phyloP scores from a whole-genome alignment of 2,329 filamentous ascomycete species.

The Colletotrichum echinochloae region DNA sequence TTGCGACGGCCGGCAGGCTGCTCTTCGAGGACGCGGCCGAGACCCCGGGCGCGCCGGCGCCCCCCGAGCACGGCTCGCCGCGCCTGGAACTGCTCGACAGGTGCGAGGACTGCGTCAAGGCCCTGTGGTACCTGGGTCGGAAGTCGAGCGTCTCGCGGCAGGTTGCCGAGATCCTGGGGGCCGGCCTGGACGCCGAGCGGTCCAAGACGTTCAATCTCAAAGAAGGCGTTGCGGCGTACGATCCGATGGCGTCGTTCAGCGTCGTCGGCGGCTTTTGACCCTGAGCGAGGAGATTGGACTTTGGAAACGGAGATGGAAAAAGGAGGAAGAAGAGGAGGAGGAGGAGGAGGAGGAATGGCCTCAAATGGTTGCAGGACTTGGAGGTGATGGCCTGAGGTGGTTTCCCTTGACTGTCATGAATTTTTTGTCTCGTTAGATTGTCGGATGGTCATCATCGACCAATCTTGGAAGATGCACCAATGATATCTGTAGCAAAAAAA shows the following conservation, averaged over 20 bases:
- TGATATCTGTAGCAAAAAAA: background rate
- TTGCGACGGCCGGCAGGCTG: conserved; percentile 59
- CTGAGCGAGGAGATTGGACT: background rate
- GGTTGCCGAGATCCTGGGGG: conserved; percentile 67
- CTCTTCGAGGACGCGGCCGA: conserved; percentile 50
- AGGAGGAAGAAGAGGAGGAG: background rate
- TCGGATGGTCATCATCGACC: background rate
- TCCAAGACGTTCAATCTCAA: conserved; percentile 84
- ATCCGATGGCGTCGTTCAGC: background rate
- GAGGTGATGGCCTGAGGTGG: background rate
- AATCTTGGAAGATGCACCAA: background rate
- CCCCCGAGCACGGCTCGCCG: no score
- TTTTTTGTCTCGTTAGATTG: background rate
- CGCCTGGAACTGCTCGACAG: conserved; percentile 41
- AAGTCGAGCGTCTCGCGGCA: conserved; percentile 49
- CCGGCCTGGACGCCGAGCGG: conserved; percentile 80
- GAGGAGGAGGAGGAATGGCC: background rate
- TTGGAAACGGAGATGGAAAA: background rate
- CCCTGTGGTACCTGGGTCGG: conserved; percentile 65
- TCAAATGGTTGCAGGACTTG: background rate
- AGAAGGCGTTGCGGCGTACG: conserved; percentile 59
- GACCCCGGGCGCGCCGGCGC: accelerated
- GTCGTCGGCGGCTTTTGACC: background rate
- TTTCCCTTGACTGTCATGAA: background rate
- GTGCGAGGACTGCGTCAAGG: conserved; percentile 63